A percentile compares a stretch with the other conserved stretches of the same genome.
These are phyloP conservation scores for Backusella circina DNA, from an alignment of 192 early-diverging fungal genomes.

Conservation along the genomic window DNA sequence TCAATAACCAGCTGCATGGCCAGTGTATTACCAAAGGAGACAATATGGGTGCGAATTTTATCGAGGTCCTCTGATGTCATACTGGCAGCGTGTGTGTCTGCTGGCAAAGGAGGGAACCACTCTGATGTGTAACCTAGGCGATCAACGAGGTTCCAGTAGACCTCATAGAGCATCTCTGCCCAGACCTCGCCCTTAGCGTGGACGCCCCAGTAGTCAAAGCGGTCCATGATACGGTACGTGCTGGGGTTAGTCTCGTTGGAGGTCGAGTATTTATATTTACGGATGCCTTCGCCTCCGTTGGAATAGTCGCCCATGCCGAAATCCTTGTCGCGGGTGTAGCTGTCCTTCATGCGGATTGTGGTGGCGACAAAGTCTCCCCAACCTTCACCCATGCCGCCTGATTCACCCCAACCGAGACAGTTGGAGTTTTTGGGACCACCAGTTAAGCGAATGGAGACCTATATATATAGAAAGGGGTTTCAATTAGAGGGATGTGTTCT, in stretches of 20 bases:
- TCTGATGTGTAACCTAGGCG: conserved; percentile 50
- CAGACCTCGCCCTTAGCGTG: conserved; percentile 91
- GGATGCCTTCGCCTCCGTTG: conserved; percentile 79
- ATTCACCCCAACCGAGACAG: conserved; percentile 83
- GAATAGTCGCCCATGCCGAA: conserved; percentile 80
- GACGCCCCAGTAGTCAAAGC: conserved; percentile 83
- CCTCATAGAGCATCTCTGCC: conserved; percentile 89
- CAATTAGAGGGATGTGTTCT: too few relatives aligned
- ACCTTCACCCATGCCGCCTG: conserved; percentile 92
- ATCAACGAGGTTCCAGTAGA: conserved; percentile 68
- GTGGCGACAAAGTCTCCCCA: conserved; percentile 94
- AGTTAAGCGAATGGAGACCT: conserved; percentile 72
- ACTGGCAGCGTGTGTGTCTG: background rate
- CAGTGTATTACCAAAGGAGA: conserved; percentile 64
- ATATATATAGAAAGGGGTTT: too few relatives aligned
- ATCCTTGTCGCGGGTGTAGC: conserved; percentile 50
- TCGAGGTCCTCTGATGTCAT: conserved; percentile 25
- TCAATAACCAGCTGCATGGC: conserved; percentile 68
- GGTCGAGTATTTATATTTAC: conserved; percentile 82
- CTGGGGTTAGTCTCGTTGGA: conserved; percentile 69
- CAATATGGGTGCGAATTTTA: conserved; percentile 28
- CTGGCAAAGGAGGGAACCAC: conserved; percentile 46
- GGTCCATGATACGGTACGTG: conserved; percentile 73
- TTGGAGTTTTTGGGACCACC: conserved; percentile 88
- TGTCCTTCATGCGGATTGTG: conserved; percentile 59